Conservation (phyloP, 768 basidiomycete species). For the Calocera cornea region DNA sequence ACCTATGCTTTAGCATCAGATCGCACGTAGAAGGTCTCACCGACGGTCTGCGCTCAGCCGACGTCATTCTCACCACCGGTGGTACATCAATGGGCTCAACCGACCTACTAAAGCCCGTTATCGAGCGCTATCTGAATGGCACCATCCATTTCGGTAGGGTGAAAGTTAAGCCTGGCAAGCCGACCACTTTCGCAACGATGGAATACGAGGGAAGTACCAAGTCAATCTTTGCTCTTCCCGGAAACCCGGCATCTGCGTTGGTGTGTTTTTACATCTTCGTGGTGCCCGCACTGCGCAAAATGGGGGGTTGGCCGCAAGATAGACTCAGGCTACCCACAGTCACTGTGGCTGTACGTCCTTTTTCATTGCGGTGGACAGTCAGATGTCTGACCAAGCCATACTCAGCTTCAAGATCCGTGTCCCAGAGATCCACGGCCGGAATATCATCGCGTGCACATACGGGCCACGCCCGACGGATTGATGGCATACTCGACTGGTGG, state of each 20-base stretch:
- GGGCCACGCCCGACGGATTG: slow-evolving; percentile 33
- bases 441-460: slow-evolving; percentile 65
- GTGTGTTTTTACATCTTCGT: slow-evolving; percentile 80
- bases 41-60: slow-evolving; percentile 46
- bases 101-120: slow-evolving; percentile 76
- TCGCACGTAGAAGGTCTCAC: slow-evolving; percentile 46
- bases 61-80: slow-evolving; percentile 72
- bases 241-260: slow-evolving; percentile 78
- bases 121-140: slow-evolving; percentile 64
- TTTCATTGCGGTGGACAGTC: not conserved
- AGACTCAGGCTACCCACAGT: slow-evolving; percentile 48
- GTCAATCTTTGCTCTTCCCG: slow-evolving; percentile 71
- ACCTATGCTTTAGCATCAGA: slow-evolving; percentile 30
- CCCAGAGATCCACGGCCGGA: slow-evolving; percentile 51
- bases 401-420: slow-evolving; percentile 2
- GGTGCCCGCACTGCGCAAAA: slow-evolving; percentile 55
- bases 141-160: slow-evolving; percentile 78
- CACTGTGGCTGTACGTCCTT: slow-evolving; percentile 43
- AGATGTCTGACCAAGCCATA: not conserved
- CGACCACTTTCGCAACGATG: slow-evolving; percentile 78
- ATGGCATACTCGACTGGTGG: slow-evolving; percentile 72
- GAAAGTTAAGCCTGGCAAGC: slow-evolving; percentile 69
- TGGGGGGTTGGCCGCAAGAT: slow-evolving; percentile 52
- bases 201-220: slow-evolving; percentile 30
- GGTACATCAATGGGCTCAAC: slow-evolving; percentile 86